Base-by-base conservation (phyloP, 805 yeast species). In the Deakozyma indianensis region DNA sequence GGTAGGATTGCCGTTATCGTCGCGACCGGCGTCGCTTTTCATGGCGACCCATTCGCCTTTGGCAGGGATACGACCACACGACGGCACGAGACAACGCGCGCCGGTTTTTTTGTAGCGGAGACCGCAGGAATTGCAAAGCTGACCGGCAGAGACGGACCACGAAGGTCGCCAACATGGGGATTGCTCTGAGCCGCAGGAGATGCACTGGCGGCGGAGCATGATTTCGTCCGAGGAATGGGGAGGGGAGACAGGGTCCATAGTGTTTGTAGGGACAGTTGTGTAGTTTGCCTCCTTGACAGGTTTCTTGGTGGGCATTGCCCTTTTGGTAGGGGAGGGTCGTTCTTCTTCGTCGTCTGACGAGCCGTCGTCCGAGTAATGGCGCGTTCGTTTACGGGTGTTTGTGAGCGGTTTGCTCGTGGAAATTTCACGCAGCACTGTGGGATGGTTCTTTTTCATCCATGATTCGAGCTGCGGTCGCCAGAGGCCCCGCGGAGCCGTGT, bases 101-200 rank as follows among this genome's bases (percentile, higher is more conserved):
- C 85, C 83, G 0, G 96, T 88, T 66, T 90, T 90, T 63, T 92
- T 88, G 67, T 84, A 90, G 52, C 98, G 71, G 55, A 90, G 69
- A 1, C 98, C 98, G 65, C 98, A 90, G 1, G 96, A 85, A 60
- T 90, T 90, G 68, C 98, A 90, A 53, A 90, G 71, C 66, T 88
- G 97, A n/a, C 96, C 97, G 50, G 83, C 86, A 52, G 78, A 69
- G 23, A 78, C 70, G 2, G 90, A 79, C 98, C 98, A 90, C 3
- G 94, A 82, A 1, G 98, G 98, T 59, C 98, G 75, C 98, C 98
- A 90, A 63, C 98, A 90, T 3, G 98, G 98, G 3, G 94, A 83
- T 54, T 83, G 92, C 46, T 79, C 81, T 1, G 92, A 77, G 4
- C 87, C 86, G 64, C 98, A 90, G 3, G 96, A 85, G 23, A 90